Conservation (phyloP, 208 protist species). For the Herpetomonas samuelpessoai region DNA sequence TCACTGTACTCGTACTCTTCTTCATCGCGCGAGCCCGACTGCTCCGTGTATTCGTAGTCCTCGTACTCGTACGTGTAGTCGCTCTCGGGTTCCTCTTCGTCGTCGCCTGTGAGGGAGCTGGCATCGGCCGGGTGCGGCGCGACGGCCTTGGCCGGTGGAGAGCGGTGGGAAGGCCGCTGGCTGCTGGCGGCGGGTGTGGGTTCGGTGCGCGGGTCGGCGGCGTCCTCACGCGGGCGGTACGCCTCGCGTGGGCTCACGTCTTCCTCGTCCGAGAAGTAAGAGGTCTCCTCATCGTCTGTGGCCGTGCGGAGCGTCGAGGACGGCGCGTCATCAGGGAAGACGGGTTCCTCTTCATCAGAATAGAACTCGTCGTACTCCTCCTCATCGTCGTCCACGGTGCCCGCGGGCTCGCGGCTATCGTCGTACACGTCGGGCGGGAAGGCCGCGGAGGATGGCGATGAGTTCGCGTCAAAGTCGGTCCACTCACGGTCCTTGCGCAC, state of each 20-base stretch:
- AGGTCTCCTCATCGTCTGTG: conserved; percentile 5
- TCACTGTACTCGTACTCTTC: background rate
- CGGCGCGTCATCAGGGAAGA: conserved; percentile 19
- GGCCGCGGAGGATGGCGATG: conserved; percentile 27
- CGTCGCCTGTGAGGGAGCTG: background rate
- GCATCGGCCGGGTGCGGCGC: background rate
- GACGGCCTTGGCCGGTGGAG: background rate
- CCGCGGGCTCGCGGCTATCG: conserved; percentile 10
- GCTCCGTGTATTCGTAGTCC: conserved; percentile 13
- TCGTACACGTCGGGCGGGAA: conserved; percentile 19
- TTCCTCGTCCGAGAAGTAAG: conserved; percentile 3
- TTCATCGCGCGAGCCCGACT: conserved; percentile 5
- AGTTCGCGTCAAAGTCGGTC: conserved; percentile 42
- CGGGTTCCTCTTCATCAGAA: conserved; percentile 48
- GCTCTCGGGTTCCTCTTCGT: conserved; percentile 2
- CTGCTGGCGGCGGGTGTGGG: conserved; percentile 3
- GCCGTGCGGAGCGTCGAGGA: conserved; percentile 12
- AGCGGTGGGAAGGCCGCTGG: background rate
- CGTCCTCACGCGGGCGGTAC: conserved; percentile 23
- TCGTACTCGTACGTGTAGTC: conserved; percentile 13
- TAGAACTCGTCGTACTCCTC: conserved; percentile 64
- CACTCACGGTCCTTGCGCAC: conserved; percentile 37
- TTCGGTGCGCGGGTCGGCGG: conserved; percentile 4
- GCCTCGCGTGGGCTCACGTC: conserved; percentile 6
- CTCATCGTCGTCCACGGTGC: conserved; percentile 7